Evolutionary conservation across 176 grass and related monocot species (phyloP), one percentile per base, ranked within the genome.

Genomic region (Juncus effusus): DNA sequence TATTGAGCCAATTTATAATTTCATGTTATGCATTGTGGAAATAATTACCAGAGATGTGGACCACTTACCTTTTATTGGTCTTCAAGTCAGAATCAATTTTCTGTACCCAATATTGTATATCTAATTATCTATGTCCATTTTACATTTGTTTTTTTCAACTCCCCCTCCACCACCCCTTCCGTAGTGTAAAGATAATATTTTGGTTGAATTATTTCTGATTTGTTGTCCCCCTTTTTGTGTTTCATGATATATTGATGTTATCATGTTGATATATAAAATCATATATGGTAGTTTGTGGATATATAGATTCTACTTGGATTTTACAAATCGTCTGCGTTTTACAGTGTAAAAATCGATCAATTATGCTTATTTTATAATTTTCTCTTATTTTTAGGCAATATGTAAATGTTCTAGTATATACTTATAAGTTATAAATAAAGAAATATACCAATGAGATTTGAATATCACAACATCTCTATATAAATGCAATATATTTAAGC

Each of bases 71-170:
- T 47, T 47, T 47, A 47, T 47, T 67, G 64, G 36, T 12, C 4
- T 37, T 66, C 41, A 5, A 52, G 16, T 67, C 64, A 19, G 42
- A 42, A 67, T 52, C 44, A 16, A 47, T 47, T 47, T 47, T 47
- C 44, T 47, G n/a, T n/a, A 47, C 2, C 50, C 41, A 52, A 38
- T 50, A 11, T 9, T 35, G 16, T 7, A 64, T 50, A 67, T 52
- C 39, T 12, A 6, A 49, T n/a, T 38, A 67, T n/a, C 36, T 38
- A 5, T 51, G 2, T 5, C 49, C 3, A 45, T 50, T 65, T 51
- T 9, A 10, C 7, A 45, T 67, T 36, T 5, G 4, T 12, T 50
- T 37, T 5, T 54, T 54, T 6, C 16, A 68, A 68, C 65, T 53
- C 45, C n/a, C 10, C 19, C 13, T 16, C 49, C 47, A 68, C 65